Percentiles rank a stretch among this genome's conserved stretches.
Conservation (phyloP, 2,329 filamentous ascomycete genomes). For the Cytospora chrysosperma region DNA sequence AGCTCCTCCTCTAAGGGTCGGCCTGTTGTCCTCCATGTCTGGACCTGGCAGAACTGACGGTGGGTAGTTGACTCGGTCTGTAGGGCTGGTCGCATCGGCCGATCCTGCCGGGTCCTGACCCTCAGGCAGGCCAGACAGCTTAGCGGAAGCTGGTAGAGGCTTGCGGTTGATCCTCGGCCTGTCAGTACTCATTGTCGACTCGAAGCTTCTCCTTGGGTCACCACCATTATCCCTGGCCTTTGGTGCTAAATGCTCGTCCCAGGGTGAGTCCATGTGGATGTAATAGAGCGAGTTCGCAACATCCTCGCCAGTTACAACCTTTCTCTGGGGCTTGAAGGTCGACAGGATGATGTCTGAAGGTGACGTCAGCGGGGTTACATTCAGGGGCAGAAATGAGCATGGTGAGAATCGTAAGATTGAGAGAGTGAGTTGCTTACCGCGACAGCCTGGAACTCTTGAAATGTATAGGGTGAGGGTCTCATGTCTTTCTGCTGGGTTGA, state of each 20-base stretch:
- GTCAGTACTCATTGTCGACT: slow-evolving; percentile 37
- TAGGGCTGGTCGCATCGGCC: not conserved
- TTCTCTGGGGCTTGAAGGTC: slow-evolving; percentile 81
- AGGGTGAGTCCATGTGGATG: slow-evolving; percentile 71
- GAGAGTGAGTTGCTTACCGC: slow-evolving; percentile 62
- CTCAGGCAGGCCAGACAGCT: slow-evolving; percentile 16
- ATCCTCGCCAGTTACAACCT: slow-evolving; percentile 85
- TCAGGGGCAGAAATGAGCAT: slow-evolving; percentile 16
- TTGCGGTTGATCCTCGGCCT: slow-evolving; percentile 47
- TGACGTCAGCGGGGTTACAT: slow-evolving; percentile 22
- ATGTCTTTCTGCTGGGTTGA: slow-evolving; percentile 67
- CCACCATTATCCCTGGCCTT: slow-evolving; percentile 32
- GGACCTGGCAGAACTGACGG: not conserved
- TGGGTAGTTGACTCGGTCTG: not conserved
- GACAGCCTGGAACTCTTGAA: slow-evolving; percentile 84
- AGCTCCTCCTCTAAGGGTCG: slow-evolving; percentile 17
- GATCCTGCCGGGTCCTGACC: not conserved
- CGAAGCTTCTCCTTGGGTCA: slow-evolving; percentile 44
- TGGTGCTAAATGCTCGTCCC: slow-evolving; percentile 45
- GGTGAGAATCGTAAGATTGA: slow-evolving; percentile 24
- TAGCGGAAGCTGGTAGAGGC: slow-evolving; percentile 43
- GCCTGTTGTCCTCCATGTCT: slow-evolving; percentile 26
- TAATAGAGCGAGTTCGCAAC: slow-evolving; percentile 89
- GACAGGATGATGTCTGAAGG: slow-evolving; percentile 82
- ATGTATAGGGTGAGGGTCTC: slow-evolving; percentile 85